phyloP scores from a whole-genome alignment of 345 rosid genomes.

The Populus ilicifolia region DNA sequence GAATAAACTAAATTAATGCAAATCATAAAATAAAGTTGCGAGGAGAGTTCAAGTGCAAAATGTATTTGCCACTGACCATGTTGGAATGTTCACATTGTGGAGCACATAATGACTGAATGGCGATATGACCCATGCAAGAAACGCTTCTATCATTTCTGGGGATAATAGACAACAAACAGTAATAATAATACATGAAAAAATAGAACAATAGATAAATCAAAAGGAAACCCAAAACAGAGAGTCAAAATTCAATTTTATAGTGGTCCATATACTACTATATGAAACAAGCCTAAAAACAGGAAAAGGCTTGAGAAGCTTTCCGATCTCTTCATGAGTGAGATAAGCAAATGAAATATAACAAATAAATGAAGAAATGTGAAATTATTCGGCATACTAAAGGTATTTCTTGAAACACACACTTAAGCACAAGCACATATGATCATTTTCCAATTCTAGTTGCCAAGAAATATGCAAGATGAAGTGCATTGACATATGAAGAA shows the following conservation, averaged over 20 bases:
- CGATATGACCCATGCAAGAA: conserved; percentile 59
- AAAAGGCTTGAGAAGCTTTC: neutral
- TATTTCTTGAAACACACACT: neutral
- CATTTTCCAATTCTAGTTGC: neutral
- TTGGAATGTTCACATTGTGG: conserved; percentile 71
- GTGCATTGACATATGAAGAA: neutral
- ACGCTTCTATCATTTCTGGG: conserved; percentile 52
- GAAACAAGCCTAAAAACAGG: neutral
- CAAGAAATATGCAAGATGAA: neutral
- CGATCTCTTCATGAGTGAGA: neutral
- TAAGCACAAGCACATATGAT: neutral
- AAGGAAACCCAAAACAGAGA: neutral
- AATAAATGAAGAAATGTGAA: neutral
- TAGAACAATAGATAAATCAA: neutral
- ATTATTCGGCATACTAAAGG: neutral
- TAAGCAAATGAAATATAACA: neutral
- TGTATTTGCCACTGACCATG: conserved; percentile 40
- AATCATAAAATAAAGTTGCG: conserved; percentile 4
- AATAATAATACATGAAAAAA: neutral
- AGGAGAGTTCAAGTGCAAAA: conserved; percentile 8
- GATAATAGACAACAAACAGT: conserved; percentile 10
- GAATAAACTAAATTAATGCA: neutral
- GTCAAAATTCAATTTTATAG: neutral
- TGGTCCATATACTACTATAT: neutral
- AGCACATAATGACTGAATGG: conserved; percentile 85